Base-by-base conservation (phyloP, 768 basidiomycete genomes). In the Leccinum sublutescens region DNA sequence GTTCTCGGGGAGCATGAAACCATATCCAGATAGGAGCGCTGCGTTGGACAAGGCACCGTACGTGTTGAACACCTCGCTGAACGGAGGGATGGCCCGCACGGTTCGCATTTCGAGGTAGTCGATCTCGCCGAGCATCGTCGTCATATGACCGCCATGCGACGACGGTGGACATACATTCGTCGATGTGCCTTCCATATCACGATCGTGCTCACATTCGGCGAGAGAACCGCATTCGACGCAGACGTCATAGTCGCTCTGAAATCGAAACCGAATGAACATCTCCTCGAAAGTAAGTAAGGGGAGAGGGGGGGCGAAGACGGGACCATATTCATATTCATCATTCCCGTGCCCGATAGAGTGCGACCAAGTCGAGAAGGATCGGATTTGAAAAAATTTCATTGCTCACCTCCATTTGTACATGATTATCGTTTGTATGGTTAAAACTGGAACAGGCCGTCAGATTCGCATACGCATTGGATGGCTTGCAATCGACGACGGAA, bases 1-100 rank as follows among this genome's bases (percentile, higher is more conserved):
- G 68, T 91, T 91, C 23, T 78, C 84, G 50, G 91, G 86, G n/a
- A 92, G 78, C 27, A 78, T 69, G 67, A 93, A 93, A 0, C 91
- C 91, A 70, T 92, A 92, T 61, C 81, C 84, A 15, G 76, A 77
- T 53, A 91, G 75, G 14, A 93, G 79, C 64, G 85, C 75, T 1
- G 88, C 83, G 66, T 91, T 92, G 17, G 77, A 76, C 38, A 91
- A 75, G 3, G 75, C 73, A n/a, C 86, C 85, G 67, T 93, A 93
- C 1, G 88, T 88, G 70, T 93, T 93, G 78, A 85, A 92, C 21
- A 91, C 76, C 58, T 93, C 85, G 10, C 76, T 75, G 43, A 74
- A 72, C 0, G 82, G 76, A 8, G 74, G 71, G 45, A 91, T 78
- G n/a, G 73, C 62, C 14, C 72, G 68, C 60, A 85, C 82, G 1